Evolutionary conservation across 2,329 filamentous ascomycete species (phyloP).

Genomic region (Aspergillus ruber): DNA sequence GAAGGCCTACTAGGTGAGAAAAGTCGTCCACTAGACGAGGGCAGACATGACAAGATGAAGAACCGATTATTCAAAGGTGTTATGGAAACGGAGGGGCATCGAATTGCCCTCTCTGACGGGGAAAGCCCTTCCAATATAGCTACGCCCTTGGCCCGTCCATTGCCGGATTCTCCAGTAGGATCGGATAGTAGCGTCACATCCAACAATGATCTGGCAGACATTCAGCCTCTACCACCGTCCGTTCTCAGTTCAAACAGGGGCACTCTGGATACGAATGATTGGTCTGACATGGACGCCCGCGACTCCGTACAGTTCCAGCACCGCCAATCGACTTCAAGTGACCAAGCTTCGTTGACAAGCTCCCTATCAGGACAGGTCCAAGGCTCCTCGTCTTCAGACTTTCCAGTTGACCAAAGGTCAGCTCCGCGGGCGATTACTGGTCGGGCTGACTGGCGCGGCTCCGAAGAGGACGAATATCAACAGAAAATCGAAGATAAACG

Average conservation of each 20-base stretch:
- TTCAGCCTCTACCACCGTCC: slow-evolving; percentile 40
- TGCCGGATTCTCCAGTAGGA: slow-evolving; percentile 35
- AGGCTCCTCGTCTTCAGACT: slow-evolving; percentile 15
- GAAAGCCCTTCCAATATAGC: slow-evolving; percentile 52
- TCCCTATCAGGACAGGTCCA: slow-evolving; percentile 17
- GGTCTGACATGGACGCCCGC: slow-evolving; percentile 20
- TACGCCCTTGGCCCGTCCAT: slow-evolving; percentile 49
- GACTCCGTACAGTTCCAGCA: slow-evolving; percentile 14
- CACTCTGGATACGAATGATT: slow-evolving; percentile 21
- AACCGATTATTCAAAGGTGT: slow-evolving; percentile 40
- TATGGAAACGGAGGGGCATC: slow-evolving; percentile 30
- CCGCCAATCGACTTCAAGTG: slow-evolving; percentile 19
- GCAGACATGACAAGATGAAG: slow-evolving; percentile 33
- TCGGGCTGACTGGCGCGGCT: slow-evolving; percentile 32
- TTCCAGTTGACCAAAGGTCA: slow-evolving; percentile 30
- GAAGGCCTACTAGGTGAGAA: slow-evolving; percentile 23
- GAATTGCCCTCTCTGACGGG: slow-evolving; percentile 25
- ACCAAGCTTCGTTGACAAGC: slow-evolving; percentile 17
- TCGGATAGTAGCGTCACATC: slow-evolving; percentile 23
- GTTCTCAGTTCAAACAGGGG: slow-evolving; percentile 32
- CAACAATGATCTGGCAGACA: slow-evolving; percentile 29
- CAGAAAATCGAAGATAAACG: slow-evolving; percentile 37
- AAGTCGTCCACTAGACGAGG: slow-evolving; percentile 22
- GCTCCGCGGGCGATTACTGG: slow-evolving; percentile 36
- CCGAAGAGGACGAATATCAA: slow-evolving; percentile 33